Base-by-base conservation (phyloP, 192 early-diverging fungal species). In the Powellomyces hirtus region DNA sequence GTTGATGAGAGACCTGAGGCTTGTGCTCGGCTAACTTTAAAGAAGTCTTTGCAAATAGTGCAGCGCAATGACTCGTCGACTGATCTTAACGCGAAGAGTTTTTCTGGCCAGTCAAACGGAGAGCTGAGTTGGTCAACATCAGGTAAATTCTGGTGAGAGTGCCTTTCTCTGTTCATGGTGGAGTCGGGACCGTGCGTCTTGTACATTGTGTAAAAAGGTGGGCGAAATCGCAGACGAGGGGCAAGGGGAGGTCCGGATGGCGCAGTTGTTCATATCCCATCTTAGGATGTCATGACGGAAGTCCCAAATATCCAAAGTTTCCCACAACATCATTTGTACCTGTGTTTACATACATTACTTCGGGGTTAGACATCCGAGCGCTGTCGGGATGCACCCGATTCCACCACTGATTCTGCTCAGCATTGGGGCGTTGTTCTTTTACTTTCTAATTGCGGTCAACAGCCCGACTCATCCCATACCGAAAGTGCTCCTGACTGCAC, bases 11-110 rank as follows among this genome's bases (percentile, higher is more conserved):
- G 16, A 14, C 18, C 2, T 60, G 16, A 3, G n/a, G 18, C 1
- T 16, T 38, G 30, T 14, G 84, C 81, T 74, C 89, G 79, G 53
- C 89, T 73, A 4, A 86, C 85, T 24, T 76, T 51, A 35, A 85
- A 82, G 45, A 84, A 79, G 52, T 92, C 91, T 69, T 91, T 91
- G 71, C 91, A 92, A 27, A 92, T 88, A 0, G 88, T 82, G 62
- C 91, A 92, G 10, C 91, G 81, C 27, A 91, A 73, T 22, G 85
- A 78, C 22, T 87, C 80, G 66, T 92, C 91, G 4, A 91, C 72
- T 33, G 81, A 75, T 37, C 82, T 72, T 18, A 91, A 69, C 8
- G 77, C 74, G 7, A 42, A 53, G 38, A 75, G 68, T 18, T 57
- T 53, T 18, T 27, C 10, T 3, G 84, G 81, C 77, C 86, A 92